phyloP scores from a whole-genome alignment of 2,329 filamentous ascomycete genomes.

The Chaetomiaceae sp. region DNA sequence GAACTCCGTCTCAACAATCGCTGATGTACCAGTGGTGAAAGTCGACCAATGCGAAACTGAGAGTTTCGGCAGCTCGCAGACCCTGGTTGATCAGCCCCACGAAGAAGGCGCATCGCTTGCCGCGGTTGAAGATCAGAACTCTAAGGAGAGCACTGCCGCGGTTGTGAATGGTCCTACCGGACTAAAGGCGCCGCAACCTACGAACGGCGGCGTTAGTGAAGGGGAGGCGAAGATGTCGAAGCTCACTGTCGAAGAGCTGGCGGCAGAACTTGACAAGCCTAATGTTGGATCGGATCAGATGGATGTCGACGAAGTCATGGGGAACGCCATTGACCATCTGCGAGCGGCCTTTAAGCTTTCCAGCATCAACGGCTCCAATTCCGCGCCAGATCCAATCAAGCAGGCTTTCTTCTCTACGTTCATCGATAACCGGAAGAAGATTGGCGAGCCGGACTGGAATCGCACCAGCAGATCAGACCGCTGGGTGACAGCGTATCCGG shows the following conservation, averaged over 20 bases:
- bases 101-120: constrained; percentile 37
- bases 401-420: constrained; percentile 62
- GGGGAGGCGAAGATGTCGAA: constrained; percentile 17
- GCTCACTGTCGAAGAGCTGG: constrained; percentile 25
- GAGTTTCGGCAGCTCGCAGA: constrained; percentile 50
- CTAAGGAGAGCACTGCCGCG: constrained; percentile 5
- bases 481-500: constrained; percentile 58
- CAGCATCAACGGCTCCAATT: constrained; percentile 34
- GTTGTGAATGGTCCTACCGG: constrained; percentile 22
- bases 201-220: background rate
- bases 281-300: constrained; percentile 63
- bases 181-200: background rate
- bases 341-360: constrained; percentile 77
- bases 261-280: constrained; percentile 25
- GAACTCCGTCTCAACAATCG: constrained; percentile 19
- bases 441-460: constrained; percentile 41
- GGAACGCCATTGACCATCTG: constrained; percentile 85
- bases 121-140: constrained; percentile 24
- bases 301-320: constrained; percentile 94
- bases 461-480: constrained; percentile 55
- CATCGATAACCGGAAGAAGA: constrained; percentile 55
- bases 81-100: constrained; percentile 44
- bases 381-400: constrained; percentile 66
- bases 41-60: constrained; percentile 35
- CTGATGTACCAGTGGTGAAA: constrained; percentile 29